A percentile compares a stretch with the other conserved stretches of the same genome.
phyloP scores from a whole-genome alignment of 768 basidiomycete genomes.

The Clavaria fumosa region DNA sequence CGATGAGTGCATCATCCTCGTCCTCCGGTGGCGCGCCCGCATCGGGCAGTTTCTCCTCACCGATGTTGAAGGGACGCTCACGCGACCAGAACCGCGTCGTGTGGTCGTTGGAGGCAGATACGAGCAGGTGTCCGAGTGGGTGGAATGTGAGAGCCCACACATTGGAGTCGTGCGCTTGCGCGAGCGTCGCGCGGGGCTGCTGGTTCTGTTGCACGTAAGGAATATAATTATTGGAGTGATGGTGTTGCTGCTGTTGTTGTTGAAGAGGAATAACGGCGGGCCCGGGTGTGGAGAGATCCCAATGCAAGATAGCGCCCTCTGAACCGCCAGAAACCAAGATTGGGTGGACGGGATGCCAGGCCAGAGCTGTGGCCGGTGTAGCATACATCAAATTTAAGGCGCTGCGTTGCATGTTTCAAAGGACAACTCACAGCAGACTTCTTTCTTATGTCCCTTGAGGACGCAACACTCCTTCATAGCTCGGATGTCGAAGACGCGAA shows the following conservation, averaged over 20 bases:
- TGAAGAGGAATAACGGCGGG: slow-evolving; percentile 25
- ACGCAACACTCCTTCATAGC: slow-evolving; percentile 92
- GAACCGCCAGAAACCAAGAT: slow-evolving; percentile 88
- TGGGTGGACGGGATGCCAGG: slow-evolving; percentile 94
- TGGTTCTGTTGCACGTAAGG: slow-evolving; percentile 23
- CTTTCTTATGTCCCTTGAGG: slow-evolving; percentile 94
- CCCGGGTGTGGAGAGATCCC: slow-evolving; percentile 69
- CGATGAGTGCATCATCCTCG: slow-evolving; percentile 59
- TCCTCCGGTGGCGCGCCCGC: slow-evolving; percentile 49
- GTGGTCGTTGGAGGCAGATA: slow-evolving; percentile 92
- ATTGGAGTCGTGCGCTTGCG: slow-evolving; percentile 96
- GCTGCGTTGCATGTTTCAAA: background rate
- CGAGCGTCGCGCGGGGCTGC: slow-evolving; percentile 65
- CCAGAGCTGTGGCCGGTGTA: slow-evolving; percentile 39
- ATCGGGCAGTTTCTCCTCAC: slow-evolving; percentile 76
- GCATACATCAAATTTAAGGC: background rate
- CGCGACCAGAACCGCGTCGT: slow-evolving; percentile 98
- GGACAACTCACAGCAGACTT: slow-evolving; percentile 75
- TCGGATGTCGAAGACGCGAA: slow-evolving; percentile 93
- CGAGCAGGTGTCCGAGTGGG: slow-evolving; percentile 89
- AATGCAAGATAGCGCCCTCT: slow-evolving; percentile 88
- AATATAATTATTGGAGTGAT: no score
- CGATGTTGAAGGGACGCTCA: slow-evolving; percentile 70
- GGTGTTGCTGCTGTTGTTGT: slow-evolving; percentile 1
- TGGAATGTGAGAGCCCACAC: slow-evolving; percentile 95